phyloP scores from a whole-genome alignment of 2,329 filamentous ascomycete species.

The Orbilia brochopaga region DNA sequence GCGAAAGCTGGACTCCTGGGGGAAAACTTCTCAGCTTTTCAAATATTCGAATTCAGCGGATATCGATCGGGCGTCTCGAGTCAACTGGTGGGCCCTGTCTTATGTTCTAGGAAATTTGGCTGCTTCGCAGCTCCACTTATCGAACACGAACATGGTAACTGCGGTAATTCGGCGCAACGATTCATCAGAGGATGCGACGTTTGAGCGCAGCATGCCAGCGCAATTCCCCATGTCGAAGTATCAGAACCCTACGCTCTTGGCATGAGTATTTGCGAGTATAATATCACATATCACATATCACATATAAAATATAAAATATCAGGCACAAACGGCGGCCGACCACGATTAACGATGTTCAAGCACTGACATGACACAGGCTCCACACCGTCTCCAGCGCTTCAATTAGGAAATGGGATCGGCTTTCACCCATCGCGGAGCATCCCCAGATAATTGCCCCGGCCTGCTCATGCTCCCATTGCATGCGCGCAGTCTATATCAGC shows the following conservation, averaged over 20 bases:
- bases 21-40: not conserved
- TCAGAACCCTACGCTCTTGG: too few relatives aligned
- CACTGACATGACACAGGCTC: not conserved
- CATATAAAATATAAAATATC: too few relatives aligned
- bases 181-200: too few relatives aligned
- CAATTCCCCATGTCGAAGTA: too few relatives aligned
- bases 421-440: not conserved
- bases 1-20: not conserved
- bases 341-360: too few relatives aligned
- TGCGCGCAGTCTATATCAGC: not conserved
- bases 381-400: not conserved
- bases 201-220: too few relatives aligned
- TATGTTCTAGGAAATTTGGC: not conserved
- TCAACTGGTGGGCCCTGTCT: not conserved
- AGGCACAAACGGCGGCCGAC: too few relatives aligned
- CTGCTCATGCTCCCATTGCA: too few relatives aligned
- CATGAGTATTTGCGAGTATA: too few relatives aligned
- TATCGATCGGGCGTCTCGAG: not conserved
- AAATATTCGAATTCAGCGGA: not conserved
- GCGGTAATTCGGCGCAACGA: too few relatives aligned
- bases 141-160: not conserved
- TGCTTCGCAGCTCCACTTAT: not conserved
- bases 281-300: too few relatives aligned
- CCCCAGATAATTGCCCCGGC: not conserved
- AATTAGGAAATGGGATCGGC: slow-evolving; percentile 1